These are phyloP conservation scores for Talaromyces nanjingensis DNA, from an alignment of 495 filamentous ascomycete genomes.

Conservation along the genomic window DNA sequence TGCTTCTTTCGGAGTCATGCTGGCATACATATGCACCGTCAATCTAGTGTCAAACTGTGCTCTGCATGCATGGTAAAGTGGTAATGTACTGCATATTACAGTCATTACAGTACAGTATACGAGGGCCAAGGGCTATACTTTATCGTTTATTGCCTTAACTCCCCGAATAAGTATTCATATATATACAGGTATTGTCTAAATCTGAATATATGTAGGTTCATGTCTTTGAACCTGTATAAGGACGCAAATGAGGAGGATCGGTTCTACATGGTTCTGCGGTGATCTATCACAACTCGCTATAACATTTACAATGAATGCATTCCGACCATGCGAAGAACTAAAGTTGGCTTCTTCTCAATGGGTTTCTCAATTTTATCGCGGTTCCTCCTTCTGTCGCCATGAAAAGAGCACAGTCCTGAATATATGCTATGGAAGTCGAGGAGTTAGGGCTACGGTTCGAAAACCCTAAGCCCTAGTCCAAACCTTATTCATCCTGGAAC, in stretches of 20 bases:
- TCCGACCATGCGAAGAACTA: not conserved
- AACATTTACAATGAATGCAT: not conserved
- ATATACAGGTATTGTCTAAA: not conserved
- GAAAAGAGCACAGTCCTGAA: not conserved
- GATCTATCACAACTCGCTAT: not conserved
- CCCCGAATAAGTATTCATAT: not conserved
- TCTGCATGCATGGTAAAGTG: not conserved
- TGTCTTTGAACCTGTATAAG: not conserved
- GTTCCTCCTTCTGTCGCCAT: not conserved
- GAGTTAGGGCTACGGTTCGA: not conserved
- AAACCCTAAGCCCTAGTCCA: not conserved
- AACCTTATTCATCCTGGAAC: not conserved
- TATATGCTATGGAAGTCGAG: not conserved
- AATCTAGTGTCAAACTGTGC: not conserved
- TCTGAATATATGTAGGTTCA: not conserved
- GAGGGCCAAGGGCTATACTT: not conserved
- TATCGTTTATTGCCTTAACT: not conserved
- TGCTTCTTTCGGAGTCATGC: not conserved
- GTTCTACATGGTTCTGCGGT: not conserved
- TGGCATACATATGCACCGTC: not conserved
- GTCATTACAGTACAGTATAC: not conserved
- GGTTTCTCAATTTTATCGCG: not conserved
- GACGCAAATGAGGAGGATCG: not conserved
- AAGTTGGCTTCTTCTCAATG: not conserved
- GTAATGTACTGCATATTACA: not conserved